Base-by-base conservation (phyloP, 169 alveolate species). In the Cytauxzoon felis region DNA sequence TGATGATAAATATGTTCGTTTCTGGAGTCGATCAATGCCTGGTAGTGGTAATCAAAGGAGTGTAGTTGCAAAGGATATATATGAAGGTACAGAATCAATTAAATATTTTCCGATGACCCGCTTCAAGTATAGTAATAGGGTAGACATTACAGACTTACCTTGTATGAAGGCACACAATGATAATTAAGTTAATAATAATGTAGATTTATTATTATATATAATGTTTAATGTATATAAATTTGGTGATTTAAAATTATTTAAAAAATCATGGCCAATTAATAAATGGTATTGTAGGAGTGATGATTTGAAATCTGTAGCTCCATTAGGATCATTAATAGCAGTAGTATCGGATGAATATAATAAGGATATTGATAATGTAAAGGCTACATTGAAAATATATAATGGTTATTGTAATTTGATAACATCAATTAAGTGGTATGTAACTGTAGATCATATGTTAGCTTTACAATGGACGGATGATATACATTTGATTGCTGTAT, bases 21-120 rank as follows among this genome's bases (percentile, higher is more conserved):
- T 88, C 71, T 88, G 93, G 93, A 81, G 89, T 43, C 67, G 89
- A 16, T 58, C 81, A 16, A 61, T 57, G 43, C 84, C 84, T 48
- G 91, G 84, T 48, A 80, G 89, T 16, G 24, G 56, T 41, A 63
- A 65, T 78, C 18, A 75, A 43, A 71, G 70, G 59, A 69, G 59
- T 38, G 67, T 59, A 54, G 80, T 72, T n/a, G 90, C 69, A 42
- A 38, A 53, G 30, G 50, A 50, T 7, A 60, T 78, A 27, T 42
- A 40, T 23, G 80, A 57, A 7, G 32, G 57, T 27, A 45, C 49
- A 7, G 85, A 83, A 16, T 47, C 67, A 29, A 85, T 78, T 21
- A 26, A 66, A 36, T 71, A 76, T 33, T 76, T 76, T 16, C 81
- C 84, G 41, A 52, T 82, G 38, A 57, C 82, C 16, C 68, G 85